Base-by-base conservation (phyloP, 352 stramenopile species). In the Blastocystis sp. region DNA sequence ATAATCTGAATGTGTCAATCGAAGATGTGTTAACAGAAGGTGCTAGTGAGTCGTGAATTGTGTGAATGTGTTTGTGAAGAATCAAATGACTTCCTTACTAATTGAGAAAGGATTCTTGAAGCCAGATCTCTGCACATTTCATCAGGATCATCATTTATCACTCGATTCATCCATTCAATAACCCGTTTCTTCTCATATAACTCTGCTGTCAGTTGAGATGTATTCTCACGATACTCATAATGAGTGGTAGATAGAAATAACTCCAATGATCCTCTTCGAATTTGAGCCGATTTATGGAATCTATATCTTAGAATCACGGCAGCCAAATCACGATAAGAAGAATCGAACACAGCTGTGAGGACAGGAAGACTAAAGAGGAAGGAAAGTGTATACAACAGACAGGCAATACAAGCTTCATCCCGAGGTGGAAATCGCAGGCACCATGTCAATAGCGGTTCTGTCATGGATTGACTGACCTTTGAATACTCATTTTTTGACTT, bases 21-120 rank as follows among this genome's bases (percentile, higher is more conserved):
- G 73, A 84, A 68, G 73, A 69, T 40, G 17, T 84, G n/a, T 33
- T 84, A 13, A 84, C 73, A 53, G 73, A 84, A 48, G 53, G 53
- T 78, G 66, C 66, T 30, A 56, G 13, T 42, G 66, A 58, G 44
- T 78, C 53, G 22, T 78, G 30, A n/a, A n/a, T n/a, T n/a, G n/a
- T n/a, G n/a, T n/a, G n/a, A 64, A 30, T 54, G n/a, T 48, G 24
- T 60, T 62, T 42, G 7, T 79, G 35, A 62, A 33, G 7, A 79
- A 58, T 37, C 37, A 79, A 33, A 6, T 2, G 13, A 58, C 27
- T 19, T 30, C 1, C 24, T 33, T 27, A 6, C 2, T 35, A 81
- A 42, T 30, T 84, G 48, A 24, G 27, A 19, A n/a, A 84, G 44
- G 17, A 84, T 69, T 19, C 30, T 44, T 30, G 5, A 30, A 19